Evolutionary conservation across 2,329 filamentous ascomycete genomes (phyloP), one percentile per base, ranked within the genome.

Genomic region (Stagonosporopsis tanaceti): DNA sequence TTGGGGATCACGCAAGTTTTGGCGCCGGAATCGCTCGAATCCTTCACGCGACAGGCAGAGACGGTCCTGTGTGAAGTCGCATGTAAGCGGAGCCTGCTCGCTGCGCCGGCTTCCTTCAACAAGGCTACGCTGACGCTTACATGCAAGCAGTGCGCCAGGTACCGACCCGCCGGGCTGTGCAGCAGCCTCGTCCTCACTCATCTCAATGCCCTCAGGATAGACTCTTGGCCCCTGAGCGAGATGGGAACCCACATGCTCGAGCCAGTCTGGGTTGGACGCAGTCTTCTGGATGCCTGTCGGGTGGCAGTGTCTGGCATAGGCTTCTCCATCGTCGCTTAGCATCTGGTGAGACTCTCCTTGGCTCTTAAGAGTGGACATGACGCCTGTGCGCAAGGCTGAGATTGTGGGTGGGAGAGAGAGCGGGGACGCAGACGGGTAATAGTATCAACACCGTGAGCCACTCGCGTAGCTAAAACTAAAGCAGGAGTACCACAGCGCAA

Each of bases 141-240:
- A 17, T 8, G 39, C 4, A 24, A 11, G 14, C 14, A 14, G 6
- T 9, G 24, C 4, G 9, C 4, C 8, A 15, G 35, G n/a, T 6
- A 25, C 17, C n/a, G 24, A 6, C 25, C 14, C 17, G 15, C 24
- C 27, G 46, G 27, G 41, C 47, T 50, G 47, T 14, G 3, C 3
- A 14, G 24, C 5, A 47, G 47, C 53, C 41, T 56, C 53, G 41
- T 47, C 40, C 3, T 47, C 53, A 35, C 50, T 53, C n/a, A 56
- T 14, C 6, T 56, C 47, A 2, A 56, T 22, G 17, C 11, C 17
- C 4, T 35, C 22, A 2, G 50, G 41, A 22, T 53, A 53, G 14
- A 7, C 7, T 8, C 47, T 46, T 3, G 41, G 35, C 3, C 47
- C 47, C 11, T 34, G 17, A 22, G 24, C 14, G 17, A 56, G 39